phyloP scores from a whole-genome alignment of 176 grass and related monocot genomes.

The Oryza nivara region DNA sequence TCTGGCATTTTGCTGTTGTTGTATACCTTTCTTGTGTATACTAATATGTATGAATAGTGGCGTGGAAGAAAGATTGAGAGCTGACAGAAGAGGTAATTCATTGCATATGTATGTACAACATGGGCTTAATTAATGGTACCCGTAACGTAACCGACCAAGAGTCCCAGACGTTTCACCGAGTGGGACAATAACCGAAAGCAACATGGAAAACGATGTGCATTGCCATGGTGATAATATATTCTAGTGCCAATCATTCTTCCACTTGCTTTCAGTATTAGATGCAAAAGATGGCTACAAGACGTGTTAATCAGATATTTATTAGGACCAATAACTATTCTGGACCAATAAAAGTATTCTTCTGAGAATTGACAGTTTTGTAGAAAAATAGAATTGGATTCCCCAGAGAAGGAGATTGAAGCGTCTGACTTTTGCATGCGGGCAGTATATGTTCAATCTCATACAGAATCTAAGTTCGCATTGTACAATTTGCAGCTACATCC shows the following conservation, averaged over 20 bases:
- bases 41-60: neutral
- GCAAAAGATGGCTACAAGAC: neutral
- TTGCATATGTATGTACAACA: neutral
- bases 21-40: slow-evolving; percentile 29
- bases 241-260: neutral
- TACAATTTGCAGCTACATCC: neutral
- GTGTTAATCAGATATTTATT: neutral
- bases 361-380: neutral
- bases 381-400: neutral
- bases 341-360: neutral
- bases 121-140: neutral
- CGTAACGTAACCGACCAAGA: neutral
- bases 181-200: slow-evolving; percentile 21
- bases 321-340: neutral
- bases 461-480: neutral
- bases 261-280: slow-evolving; percentile 7
- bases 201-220: neutral
- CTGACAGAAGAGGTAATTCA: neutral
- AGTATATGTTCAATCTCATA: neutral
- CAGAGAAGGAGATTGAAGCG: neutral
- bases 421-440: neutral
- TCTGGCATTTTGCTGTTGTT: slow-evolving; percentile 23
- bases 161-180: slow-evolving; percentile 23
- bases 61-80: neutral
- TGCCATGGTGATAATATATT: neutral